Percentiles rank a stretch among this genome's conserved stretches.
These are phyloP conservation scores for Nannizzia gypsea DNA, from an alignment of 2,329 filamentous ascomycete genomes.

Conservation along the genomic window DNA sequence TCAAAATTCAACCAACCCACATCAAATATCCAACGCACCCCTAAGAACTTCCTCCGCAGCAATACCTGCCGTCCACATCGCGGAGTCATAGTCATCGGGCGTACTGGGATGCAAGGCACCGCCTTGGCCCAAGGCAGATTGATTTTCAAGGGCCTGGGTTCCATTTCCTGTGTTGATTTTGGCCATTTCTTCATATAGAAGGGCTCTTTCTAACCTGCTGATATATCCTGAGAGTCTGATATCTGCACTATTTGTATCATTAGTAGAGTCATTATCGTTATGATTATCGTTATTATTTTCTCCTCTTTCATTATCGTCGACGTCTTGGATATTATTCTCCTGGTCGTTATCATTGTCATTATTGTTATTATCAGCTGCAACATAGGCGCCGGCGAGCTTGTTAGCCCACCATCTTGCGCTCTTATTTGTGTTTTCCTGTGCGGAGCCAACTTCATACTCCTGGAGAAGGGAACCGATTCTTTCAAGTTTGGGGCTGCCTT, in stretches of 20 bases:
- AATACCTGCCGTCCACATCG: conserved; percentile 15
- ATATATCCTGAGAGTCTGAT: conserved; percentile 17
- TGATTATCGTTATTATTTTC: neutral
- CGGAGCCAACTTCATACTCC: neutral
- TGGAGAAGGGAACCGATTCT: neutral
- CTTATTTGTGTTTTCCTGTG: neutral
- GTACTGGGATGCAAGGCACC: neutral
- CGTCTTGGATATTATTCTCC: neutral
- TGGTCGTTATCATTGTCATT: neutral
- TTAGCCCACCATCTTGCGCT: conserved; percentile 2
- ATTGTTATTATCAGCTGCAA: conserved; percentile 10
- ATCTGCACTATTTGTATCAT: conserved; percentile 6
- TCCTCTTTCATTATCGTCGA: conserved; percentile 4
- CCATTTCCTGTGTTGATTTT: neutral
- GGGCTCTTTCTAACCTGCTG: conserved; percentile 17
- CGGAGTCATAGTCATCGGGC: conserved; percentile 13
- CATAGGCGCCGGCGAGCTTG: neutral
- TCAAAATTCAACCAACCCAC: neutral
- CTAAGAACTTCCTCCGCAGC: conserved; percentile 14
- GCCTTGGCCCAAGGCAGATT: neutral
- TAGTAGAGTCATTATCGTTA: neutral
- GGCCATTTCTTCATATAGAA: conserved; percentile 17
- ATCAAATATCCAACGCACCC: conserved; percentile 8
- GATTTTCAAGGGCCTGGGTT: neutral
- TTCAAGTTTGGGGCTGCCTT: conserved; percentile 7